Percentiles rank a stretch among this genome's conserved stretches.
Evolutionary conservation across 495 filamentous ascomycete species (phyloP).

Genomic region (Penicillium mononematosum): DNA sequence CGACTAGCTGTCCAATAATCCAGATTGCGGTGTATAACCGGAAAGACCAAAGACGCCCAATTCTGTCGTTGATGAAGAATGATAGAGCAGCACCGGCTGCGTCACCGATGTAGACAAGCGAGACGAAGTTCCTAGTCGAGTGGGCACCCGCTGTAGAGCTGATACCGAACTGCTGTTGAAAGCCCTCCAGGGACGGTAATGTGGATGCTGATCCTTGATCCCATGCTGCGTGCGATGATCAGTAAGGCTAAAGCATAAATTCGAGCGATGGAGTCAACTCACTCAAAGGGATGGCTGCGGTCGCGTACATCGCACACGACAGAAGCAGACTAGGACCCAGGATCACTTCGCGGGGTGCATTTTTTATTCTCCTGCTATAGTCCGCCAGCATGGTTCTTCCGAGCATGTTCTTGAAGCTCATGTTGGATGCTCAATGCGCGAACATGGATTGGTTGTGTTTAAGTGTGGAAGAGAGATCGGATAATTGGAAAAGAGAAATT

Average conservation of each 20-base stretch:
- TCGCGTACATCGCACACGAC: constrained; percentile 16
- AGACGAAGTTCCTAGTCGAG: constrained; percentile 18
- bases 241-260: not conserved
- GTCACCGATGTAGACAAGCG: constrained; percentile 18
- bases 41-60: constrained; percentile 20
- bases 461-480: no score
- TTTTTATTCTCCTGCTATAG: constrained; percentile 2
- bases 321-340: constrained; percentile 10
- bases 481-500: no score
- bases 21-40: constrained; percentile 14
- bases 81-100: constrained; percentile 20
- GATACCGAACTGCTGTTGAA: constrained; percentile 18
- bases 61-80: constrained; percentile 22
- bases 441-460: not conserved
- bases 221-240: constrained; percentile 12
- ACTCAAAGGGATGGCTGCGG: constrained; percentile 20
- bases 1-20: constrained; percentile 17
- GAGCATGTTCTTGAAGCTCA: constrained; percentile 3
- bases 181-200: constrained; percentile 16
- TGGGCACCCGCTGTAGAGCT: constrained; percentile 11
- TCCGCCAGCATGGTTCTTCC: not conserved
- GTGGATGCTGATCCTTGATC: constrained; percentile 20
- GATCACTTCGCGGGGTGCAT: constrained; percentile 15
- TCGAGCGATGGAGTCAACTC: not conserved
- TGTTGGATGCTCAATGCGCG: not conserved